A percentile compares a stretch with the other conserved stretches of the same genome.
Conservation (phyloP, 768 basidiomycete genomes). For the Phanerochaete carnosa region DNA sequence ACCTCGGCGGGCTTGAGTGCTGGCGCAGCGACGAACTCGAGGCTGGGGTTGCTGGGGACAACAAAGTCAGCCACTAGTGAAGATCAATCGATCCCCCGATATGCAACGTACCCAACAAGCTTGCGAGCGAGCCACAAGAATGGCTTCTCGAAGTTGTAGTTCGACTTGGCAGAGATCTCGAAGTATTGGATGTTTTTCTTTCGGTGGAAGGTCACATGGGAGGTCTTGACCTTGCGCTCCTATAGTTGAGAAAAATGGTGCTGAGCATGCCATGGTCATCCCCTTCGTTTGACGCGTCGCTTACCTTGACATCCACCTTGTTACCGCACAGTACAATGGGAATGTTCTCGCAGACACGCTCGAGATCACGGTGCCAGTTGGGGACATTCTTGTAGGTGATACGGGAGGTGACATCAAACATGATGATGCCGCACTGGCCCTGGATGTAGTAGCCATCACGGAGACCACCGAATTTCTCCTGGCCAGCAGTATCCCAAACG, state of each 20-base stretch:
- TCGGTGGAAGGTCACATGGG: conserved; percentile 97
- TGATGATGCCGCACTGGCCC: conserved; percentile 99
- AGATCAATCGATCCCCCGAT: no score
- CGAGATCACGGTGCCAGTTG: conserved; percentile 99
- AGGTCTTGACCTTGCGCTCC: conserved; percentile 99
- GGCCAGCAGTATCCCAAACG: conserved; percentile 99
- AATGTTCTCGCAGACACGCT: conserved; percentile 99
- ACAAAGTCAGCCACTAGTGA: background rate
- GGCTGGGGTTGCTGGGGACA: conserved; percentile 61
- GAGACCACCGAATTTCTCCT: conserved; percentile 99
- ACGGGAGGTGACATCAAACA: conserved; percentile 99
- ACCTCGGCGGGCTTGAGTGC: conserved; percentile 95
- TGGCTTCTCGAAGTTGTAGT: conserved; percentile 99
- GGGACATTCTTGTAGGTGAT: conserved; percentile 99
- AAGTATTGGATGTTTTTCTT: conserved; percentile 99
- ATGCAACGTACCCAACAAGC: conserved; percentile 78
- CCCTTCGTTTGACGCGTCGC: conserved; percentile 20
- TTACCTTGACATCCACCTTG: conserved; percentile 98
- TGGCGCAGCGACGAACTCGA: conserved; percentile 97
- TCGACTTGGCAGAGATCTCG: conserved; percentile 99
- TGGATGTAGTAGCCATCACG: conserved; percentile 97
- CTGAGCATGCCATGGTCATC: background rate
- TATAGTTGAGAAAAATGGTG: conserved; percentile 29
- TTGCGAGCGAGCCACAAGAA: conserved; percentile 99
- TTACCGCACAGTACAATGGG: conserved; percentile 99